Evolutionary conservation across 768 basidiomycete genomes (phyloP), one percentile per base, ranked within the genome.

Genomic region (Termitomyces titanicus): DNA sequence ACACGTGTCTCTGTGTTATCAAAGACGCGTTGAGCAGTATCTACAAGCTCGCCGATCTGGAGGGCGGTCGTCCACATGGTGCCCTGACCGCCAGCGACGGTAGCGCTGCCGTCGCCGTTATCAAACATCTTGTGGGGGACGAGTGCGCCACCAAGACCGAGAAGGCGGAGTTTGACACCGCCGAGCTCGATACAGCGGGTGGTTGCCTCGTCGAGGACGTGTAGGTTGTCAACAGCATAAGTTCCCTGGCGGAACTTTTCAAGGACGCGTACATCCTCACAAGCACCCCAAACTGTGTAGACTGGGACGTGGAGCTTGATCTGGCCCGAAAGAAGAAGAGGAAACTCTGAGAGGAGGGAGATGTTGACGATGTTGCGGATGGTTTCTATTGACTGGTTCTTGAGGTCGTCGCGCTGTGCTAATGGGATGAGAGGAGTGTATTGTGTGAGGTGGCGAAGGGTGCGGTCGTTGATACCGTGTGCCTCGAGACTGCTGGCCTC

Each of bases 1-100:
- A 99, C 76, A 63, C 97, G 90, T 48, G 96, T 98, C 73, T 99
- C 97, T 20, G 91, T 82, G 25, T 83, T 83, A 69, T 99, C 97
- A 67, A 84, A 94, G 48, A 95, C 93, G 59, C 94, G 84, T 68
- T 96, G 92, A 0, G 97, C 93, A 3, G 95, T 98, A 70, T 98
- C 97, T 45, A 98, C 89, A 48, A 99, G 88, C 70, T 99, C 96
- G 55, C 97, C 97, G 38, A 99, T 91, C 70, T 99, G 97, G 24
- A 99, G 81, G 5, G 93, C 91, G 0, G 96, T 98, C 0, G 93
- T 92, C 97, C 97, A 99, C 88, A 98, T 96, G 18, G 95, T 98
- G 29, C 97, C 97, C 65, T 93, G 89, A 2, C 94, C 97, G 34
- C 97, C 97, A 0, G 97, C 96, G 60, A 99, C 97, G n/a, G 96